Evolutionary conservation across 2,329 filamentous ascomycete genomes (phyloP), one percentile per base, ranked within the genome.

Genomic region (Acrocalymma vagum): DNA sequence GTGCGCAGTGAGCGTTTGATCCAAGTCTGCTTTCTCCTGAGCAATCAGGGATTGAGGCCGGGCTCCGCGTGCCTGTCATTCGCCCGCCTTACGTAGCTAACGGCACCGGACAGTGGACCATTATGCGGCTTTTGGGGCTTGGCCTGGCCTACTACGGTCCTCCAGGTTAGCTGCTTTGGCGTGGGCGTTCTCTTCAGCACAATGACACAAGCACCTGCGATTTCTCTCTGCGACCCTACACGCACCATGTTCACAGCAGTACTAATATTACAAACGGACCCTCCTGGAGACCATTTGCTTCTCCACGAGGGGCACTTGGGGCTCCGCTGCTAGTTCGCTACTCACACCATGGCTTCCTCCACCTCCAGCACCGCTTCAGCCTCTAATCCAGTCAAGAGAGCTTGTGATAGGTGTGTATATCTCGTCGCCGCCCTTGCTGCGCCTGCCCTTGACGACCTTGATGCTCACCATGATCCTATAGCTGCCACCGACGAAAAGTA

Each of bases 401-500:
- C 70, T 40, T 72, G 70, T 62, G 70, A 72, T 53, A 72, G 67
- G 69, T 72, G 48, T 46, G 67, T 62, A 38, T 22, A 9, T 22
- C 26, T n/a, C n/a, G n/a, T n/a, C n/a, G n/a, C n/a, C n/a, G n/a
- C n/a, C n/a, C n/a, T n/a, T n/a, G n/a, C n/a, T n/a, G 32, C 37
- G 17, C 32, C 30, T 38, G 35, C 34, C 37, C 38, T 23, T 28
- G 35, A 9, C 31, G 26, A 26, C 49, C n/a, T 30, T 48, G 38
- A 29, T 40, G 48, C 51, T 49, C 38, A 48, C 47, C 9, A 36
- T 45, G 7, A 21, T 37, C 29, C 38, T 13, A 33, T 48, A 70
- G 65, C 62, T 77, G 75, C 49, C 75, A 78, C 52, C 62, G 74
- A 38, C 67, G 76, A 29, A 78, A 78, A 56, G 74, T 78, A 43